Evolutionary conservation across 169 alveolate species (phyloP).

Genomic region (Babesia microti): DNA sequence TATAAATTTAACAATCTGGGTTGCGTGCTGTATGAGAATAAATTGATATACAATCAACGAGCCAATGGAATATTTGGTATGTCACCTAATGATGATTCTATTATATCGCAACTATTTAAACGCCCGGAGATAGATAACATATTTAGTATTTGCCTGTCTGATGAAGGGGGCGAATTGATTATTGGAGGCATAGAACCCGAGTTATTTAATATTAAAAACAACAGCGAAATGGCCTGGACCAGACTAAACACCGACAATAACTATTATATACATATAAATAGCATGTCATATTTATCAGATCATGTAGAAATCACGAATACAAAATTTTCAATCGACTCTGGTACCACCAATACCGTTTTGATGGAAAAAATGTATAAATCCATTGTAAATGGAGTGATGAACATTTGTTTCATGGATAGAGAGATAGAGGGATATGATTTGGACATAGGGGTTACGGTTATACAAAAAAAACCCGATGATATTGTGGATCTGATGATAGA

Average conservation of each 20-base stretch:
- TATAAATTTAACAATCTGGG: slow-evolving; percentile 10
- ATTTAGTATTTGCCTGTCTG: slow-evolving; percentile 48
- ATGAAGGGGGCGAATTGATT: slow-evolving; percentile 49
- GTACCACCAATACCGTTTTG: slow-evolving; percentile 20
- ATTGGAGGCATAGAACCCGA: slow-evolving; percentile 37
- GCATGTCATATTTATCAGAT: slow-evolving; percentile 1
- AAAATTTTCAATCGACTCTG: slow-evolving; percentile 30
- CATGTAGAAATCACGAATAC: neutral
- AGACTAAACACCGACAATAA: slow-evolving; percentile 5
- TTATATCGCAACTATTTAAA: slow-evolving; percentile 11
- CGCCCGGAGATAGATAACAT: slow-evolving; percentile 1
- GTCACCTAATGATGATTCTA: slow-evolving; percentile 31
- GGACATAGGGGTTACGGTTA: too few relatives aligned
- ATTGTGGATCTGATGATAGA: too few relatives aligned
- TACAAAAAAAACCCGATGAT: too few relatives aligned
- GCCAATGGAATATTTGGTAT: slow-evolving; percentile 61
- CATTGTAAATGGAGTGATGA: too few relatives aligned
- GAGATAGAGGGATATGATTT: too few relatives aligned
- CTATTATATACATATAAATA: slow-evolving; percentile 6
- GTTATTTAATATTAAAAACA: neutral
- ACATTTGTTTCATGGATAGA: too few relatives aligned
- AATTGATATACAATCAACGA: slow-evolving; percentile 41
- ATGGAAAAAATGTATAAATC: slow-evolving; percentile 3
- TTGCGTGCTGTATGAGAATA: slow-evolving; percentile 44
- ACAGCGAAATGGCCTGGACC: slow-evolving; percentile 9